Base-by-base conservation (phyloP, 805 yeast genomes). In the Pichia cephalocereana region DNA sequence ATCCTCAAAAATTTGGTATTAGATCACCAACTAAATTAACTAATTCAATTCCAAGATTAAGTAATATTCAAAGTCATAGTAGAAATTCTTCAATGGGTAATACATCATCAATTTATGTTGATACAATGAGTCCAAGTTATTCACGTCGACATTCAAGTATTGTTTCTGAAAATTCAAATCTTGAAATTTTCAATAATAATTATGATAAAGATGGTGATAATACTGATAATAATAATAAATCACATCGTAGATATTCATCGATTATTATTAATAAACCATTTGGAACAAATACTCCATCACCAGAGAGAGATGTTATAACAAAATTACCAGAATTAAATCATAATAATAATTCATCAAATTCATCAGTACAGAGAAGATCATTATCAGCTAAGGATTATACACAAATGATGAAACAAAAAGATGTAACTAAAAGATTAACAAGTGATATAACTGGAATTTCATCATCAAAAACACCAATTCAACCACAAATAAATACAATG, bases 301-400 rank as follows among this genome's bases (percentile, higher is more conserved):
- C 34, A 30, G 38, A 34, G 31, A 19, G n/a, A 39, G 17, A n/a
- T 34, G 34, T 8, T 23, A 18, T 34, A 14, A 14, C 17, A 8
- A 14, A 34, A 34, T 14, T 34, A 15, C 17, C 37, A 6, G 32
- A 30, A 6, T 23, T 23, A 23, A 23, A 23, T 23, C 26, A 23
- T 30, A 30, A 30, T 30, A 30, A 30, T 12, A 30, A 30, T 30
- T 30, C 32, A 30, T 30, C 10, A 10, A 30, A 14, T 34, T 34
- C 37, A 10, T 34, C 37, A 9, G 66, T 68, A 10, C 70, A 74
- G 40, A 67, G 78, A 58, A 68, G 82, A 58, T 70, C 80, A 1
- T 72, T 76, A 1, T 75, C 80, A 42, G 79, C 77, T 0, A 76
- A 70, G 50, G 78, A 73, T 47, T 51, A 39, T 52, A 53, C 41